Evolutionary conservation across 768 basidiomycete genomes (phyloP).

Genomic region (Lanmaoa pseudosensibilis): DNA sequence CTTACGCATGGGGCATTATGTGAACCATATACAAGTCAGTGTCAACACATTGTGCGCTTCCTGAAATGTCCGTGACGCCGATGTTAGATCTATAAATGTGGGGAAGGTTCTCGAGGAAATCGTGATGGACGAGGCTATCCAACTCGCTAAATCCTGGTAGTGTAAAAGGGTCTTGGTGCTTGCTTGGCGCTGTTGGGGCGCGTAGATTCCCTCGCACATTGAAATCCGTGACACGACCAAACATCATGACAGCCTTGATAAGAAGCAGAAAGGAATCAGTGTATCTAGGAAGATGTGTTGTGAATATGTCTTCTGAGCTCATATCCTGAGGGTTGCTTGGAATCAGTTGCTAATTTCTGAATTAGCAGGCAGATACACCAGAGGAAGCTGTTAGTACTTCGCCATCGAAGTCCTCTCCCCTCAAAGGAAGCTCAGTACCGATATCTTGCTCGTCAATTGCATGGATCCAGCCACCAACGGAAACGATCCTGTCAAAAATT

Average conservation of each 20-base stretch:
- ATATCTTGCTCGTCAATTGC: conserved; percentile 81
- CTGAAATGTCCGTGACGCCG: conserved; percentile 59
- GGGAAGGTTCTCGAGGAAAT: conserved; percentile 73
- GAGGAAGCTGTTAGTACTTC: conserved; percentile 47
- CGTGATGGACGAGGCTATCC: conserved; percentile 63
- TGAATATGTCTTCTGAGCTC: conserved; percentile 61
- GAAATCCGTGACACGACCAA: conserved; percentile 82
- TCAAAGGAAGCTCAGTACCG: conserved; percentile 79
- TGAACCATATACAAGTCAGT: conserved; percentile 88
- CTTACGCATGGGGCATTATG: conserved; percentile 81
- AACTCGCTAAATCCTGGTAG: conserved; percentile 67
- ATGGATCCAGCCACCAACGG: conserved; percentile 84
- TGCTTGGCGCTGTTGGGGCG: conserved; percentile 63
- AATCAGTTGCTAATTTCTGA: conserved; percentile 47
- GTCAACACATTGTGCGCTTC: conserved; percentile 59
- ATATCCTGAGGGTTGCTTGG: conserved; percentile 79
- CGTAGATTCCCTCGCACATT: conserved; percentile 75
- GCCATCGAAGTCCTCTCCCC: conserved; percentile 72
- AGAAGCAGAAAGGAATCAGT: conserved; percentile 82
- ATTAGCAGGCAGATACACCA: conserved; percentile 14
- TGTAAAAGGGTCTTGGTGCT: conserved; percentile 70
- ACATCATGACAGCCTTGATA: conserved; percentile 82
- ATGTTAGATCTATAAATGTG: conserved; percentile 61
- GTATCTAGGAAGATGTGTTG: conserved; percentile 69
- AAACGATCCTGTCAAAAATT: conserved; percentile 79